Evolutionary conservation across 1,284 basidiomycete species (phyloP).

Genomic region (Trichosporon coremiiforme): DNA sequence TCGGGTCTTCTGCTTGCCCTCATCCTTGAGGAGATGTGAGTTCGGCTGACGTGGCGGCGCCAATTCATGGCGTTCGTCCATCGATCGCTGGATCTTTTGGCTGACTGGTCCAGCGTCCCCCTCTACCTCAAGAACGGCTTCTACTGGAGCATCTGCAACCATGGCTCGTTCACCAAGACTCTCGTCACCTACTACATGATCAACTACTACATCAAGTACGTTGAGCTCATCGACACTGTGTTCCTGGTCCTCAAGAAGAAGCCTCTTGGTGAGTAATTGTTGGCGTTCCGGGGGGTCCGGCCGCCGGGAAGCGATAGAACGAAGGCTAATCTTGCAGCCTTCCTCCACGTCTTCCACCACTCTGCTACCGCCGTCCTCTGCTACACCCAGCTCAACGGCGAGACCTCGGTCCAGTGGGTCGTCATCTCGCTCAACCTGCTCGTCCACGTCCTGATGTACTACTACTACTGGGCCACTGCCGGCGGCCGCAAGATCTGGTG

Average conservation of each 20-base stretch:
- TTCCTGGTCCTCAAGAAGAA: slow-evolving; percentile 99
- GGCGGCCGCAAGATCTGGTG: slow-evolving; percentile 96
- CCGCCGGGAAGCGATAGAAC: neutral
- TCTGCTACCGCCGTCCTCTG: slow-evolving; percentile 94
- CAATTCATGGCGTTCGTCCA: neutral
- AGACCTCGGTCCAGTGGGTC: slow-evolving; percentile 93
- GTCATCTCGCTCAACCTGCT: slow-evolving; percentile 89
- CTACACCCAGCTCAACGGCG: slow-evolving; percentile 89
- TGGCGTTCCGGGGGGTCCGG: neutral
- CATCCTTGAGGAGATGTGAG: slow-evolving; percentile 82
- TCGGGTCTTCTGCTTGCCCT: slow-evolving; percentile 78
- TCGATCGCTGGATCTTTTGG: neutral
- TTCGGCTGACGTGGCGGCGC: slow-evolving; percentile 17
- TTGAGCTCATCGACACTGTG: slow-evolving; percentile 91
- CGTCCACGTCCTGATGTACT: slow-evolving; percentile 99
- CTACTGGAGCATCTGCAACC: slow-evolving; percentile 77
- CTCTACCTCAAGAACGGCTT: slow-evolving; percentile 70
- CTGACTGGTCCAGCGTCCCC: slow-evolving; percentile 60
- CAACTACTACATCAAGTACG: slow-evolving; percentile 96
- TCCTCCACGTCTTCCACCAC: slow-evolving; percentile 98
- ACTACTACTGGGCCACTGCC: slow-evolving; percentile 96
- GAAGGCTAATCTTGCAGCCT: slow-evolving; percentile 62
- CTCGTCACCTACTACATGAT: slow-evolving; percentile 94
- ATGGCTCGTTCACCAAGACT: slow-evolving; percentile 80
- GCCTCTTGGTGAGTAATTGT: slow-evolving; percentile 71